Evolutionary conservation across 139 green algal species (phyloP), one percentile per base, ranked within the genome.

Genomic region (Chlamydomonas sphaeroides): DNA sequence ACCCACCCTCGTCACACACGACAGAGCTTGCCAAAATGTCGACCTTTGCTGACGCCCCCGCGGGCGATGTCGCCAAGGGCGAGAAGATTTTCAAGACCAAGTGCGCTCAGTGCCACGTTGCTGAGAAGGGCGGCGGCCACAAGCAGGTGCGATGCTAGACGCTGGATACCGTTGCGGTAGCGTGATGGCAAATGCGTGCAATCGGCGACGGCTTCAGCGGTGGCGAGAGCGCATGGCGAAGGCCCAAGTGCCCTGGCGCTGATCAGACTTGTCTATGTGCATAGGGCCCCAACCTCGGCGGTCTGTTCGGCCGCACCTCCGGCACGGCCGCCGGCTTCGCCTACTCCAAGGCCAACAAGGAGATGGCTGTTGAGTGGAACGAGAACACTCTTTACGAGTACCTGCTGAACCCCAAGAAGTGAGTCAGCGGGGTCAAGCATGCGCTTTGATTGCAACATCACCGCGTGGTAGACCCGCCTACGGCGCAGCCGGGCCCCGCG

Each of bases 71-170:
- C 15, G 25, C 25, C 56, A 25, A 8, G 15, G 95, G 94, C 35
- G 95, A 92, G 57, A 98, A 99, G 89, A 98, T 98, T 68, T 98
- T 98, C 88, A 98, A 98, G 90, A 98, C 96, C 65, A 99, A 99
- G 93, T 98, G 91, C 56, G 90, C 96, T 0, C 96, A 99, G 90
- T 99, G 97, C 90, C 97, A 99, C 88, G 91, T 96, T 36, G 93
- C 92, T 11, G 96, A 98, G 85, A 93, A 96, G 74, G 97, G 97
- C 36, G 94, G 92, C 30, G 96, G 94, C 53, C 96, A 99, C 89
- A 99, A 99, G 93, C 97, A 99, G 93, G 96, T 98, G 45, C 45
- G 45, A 21, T 53, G 45, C 14, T n/a, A n/a, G n/a, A n/a, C n/a
- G n/a, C n/a, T n/a, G n/a, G n/a, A n/a, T n/a, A n/a, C n/a, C n/a